Conservation (phyloP, 768 basidiomycete genomes). For the Tephrocybe rancida region DNA sequence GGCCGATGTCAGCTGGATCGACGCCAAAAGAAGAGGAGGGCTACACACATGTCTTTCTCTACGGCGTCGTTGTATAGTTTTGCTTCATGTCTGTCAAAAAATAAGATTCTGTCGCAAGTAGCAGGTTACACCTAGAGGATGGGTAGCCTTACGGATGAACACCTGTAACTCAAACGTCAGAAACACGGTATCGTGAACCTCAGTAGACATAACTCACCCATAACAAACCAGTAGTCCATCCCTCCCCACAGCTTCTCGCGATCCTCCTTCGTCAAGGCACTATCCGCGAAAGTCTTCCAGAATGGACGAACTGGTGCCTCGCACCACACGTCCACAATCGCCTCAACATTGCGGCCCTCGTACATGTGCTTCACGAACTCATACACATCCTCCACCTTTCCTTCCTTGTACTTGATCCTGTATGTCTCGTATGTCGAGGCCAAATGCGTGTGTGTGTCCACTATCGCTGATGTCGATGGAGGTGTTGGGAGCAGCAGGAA, state of each 20-base stretch:
- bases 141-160: constrained; percentile 67
- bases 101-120: background rate
- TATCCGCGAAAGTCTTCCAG: constrained; percentile 78
- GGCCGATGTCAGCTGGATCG: background rate
- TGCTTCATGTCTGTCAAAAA: constrained; percentile 62
- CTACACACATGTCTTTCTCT: constrained; percentile 66
- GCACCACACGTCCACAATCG: constrained; percentile 88
- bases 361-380: constrained; percentile 73
- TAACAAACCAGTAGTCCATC: constrained; percentile 80
- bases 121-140: background rate
- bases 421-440: constrained; percentile 72
- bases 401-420: constrained; percentile 59
- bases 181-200: background rate
- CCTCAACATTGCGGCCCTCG: constrained; percentile 53
- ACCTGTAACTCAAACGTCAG: constrained; percentile 39
- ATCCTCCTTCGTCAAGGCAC: constrained; percentile 54
- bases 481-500: constrained; percentile 39
- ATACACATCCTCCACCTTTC: constrained; percentile 54
- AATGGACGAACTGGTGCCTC: constrained; percentile 67
- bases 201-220: constrained; percentile 51
- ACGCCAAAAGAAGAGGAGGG: background rate
- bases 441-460: constrained; percentile 90
- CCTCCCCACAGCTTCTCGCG: constrained; percentile 61
- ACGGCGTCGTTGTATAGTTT: constrained; percentile 66
- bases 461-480: constrained; percentile 43